Conservation (phyloP, 2,329 filamentous ascomycete genomes). For the Stagonosporopsis chrysanthemi region DNA sequence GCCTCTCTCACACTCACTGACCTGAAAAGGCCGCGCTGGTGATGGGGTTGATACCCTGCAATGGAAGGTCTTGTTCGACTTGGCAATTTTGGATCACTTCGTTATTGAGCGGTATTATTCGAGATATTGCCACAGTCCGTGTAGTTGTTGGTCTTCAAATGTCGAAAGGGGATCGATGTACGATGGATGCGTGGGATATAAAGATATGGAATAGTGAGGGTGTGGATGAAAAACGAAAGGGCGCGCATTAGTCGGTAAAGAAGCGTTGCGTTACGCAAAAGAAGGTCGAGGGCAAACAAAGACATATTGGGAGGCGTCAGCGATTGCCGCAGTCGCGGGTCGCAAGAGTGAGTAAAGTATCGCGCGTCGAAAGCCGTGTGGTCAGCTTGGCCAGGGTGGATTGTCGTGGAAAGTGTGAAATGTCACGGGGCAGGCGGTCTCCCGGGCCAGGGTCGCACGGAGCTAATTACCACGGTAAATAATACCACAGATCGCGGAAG, state of each 20-base stretch:
- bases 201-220: background rate
- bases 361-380: background rate
- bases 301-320: background rate
- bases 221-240: background rate
- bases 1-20: constrained; percentile 35
- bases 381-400: background rate
- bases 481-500: constrained; percentile 34
- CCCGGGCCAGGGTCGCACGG: background rate
- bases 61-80: constrained; percentile 25
- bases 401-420: constrained; percentile 2
- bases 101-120: background rate
- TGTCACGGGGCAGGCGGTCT: constrained; percentile 13
- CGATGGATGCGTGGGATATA: background rate
- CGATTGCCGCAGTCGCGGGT: background rate
- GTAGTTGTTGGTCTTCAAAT: background rate
- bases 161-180: background rate
- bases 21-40: constrained; percentile 38
- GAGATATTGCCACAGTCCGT: background rate
- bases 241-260: constrained; percentile 18
- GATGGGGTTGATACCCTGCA: constrained; percentile 33
- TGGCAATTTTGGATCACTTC: constrained; percentile 10
- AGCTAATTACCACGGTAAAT: constrained; percentile 35
- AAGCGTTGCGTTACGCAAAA: constrained; percentile 23
- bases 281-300: background rate
- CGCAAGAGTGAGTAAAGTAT: background rate